These are phyloP conservation scores for Tubosaeta brunneosetosa DNA, from an alignment of 768 basidiomycete genomes.

Conservation along the genomic window DNA sequence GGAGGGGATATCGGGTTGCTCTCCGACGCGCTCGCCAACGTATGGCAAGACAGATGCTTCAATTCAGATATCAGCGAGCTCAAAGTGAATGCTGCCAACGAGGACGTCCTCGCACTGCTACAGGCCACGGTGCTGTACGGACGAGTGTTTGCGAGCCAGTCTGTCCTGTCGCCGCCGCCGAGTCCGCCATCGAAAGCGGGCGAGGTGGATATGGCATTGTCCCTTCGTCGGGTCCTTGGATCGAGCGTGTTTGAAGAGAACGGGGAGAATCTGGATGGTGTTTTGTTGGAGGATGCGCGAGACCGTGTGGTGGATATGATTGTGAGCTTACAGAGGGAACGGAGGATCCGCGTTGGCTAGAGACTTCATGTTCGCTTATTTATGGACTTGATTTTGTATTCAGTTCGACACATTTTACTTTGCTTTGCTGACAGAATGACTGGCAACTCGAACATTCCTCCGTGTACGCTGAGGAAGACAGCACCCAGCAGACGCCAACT, in stretches of 20 bases:
- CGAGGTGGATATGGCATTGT: conserved; percentile 36
- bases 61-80: conserved; percentile 28
- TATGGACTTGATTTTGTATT: neutral
- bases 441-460: conserved; percentile 29
- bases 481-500: neutral
- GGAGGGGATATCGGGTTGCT: conserved; percentile 55
- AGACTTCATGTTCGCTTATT: neutral
- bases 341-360: conserved; percentile 17
- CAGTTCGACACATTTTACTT: neutral
- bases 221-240: conserved; percentile 55
- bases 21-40: conserved; percentile 51
- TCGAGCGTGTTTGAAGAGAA: conserved; percentile 41
- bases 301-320: conserved; percentile 76
- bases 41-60: conserved; percentile 42
- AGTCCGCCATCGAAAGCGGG: conserved; percentile 37
- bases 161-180: conserved; percentile 57
- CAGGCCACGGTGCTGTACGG: conserved; percentile 58
- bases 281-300: conserved; percentile 66
- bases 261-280: conserved; percentile 15
- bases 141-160: conserved; percentile 47
- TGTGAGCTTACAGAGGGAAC: conserved; percentile 33
- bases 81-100: conserved; percentile 31
- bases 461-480: conserved; percentile 9
- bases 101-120: conserved; percentile 50
- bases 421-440: conserved; percentile 8